Base-by-base conservation (phyloP, 257 asterid genomes). In the Galeopsis tetrahit region DNA sequence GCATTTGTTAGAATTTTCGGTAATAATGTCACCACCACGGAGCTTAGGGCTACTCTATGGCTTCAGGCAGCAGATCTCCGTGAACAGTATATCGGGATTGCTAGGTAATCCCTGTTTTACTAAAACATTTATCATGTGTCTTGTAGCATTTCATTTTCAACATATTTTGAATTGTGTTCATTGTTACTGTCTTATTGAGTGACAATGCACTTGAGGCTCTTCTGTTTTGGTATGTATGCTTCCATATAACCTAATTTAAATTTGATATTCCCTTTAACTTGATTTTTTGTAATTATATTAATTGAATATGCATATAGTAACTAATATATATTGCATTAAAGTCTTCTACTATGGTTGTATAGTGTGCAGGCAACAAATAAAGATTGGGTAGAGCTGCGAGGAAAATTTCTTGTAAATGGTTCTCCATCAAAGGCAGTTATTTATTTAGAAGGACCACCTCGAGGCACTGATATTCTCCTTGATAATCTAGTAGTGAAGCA, bases 311-410 rank as follows among this genome's bases (percentile, higher is more conserved):
- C 49, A 14, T 48, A 11, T 4, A 21, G 28, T 21, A 21, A 15
- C 49, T 52, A 35, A 5, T 68, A 7, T 51, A 9, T 28, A 35
- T 15, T 34, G 4, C 60, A 31, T 46, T 6, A 21, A 13, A 21
- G 2, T 13, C 55, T 63, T 66, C 32, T 32, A 13, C 3, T 32
- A 34, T 73, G 73, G 34, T 32, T 13, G 53, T 76, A 63, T 70
- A 91, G 97, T 71, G 93, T 79, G 82, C 89, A 88, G 82, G 96
- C 95, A 79, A 85, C 92, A 14, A 89, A 86, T 78, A 88, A 81
- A 75, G 93, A 86, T 51, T 92, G 97, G 97, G 90, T 78, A 68
- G 83, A 77, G 71, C 73, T 89, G 82, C 87, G 82, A 77, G 97
- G 96, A 56, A 92, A 88, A 44, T 86, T 92, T 88, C 89, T 89